Conservation (phyloP, 306 rosid species). For the Dryas octopetala region DNA sequence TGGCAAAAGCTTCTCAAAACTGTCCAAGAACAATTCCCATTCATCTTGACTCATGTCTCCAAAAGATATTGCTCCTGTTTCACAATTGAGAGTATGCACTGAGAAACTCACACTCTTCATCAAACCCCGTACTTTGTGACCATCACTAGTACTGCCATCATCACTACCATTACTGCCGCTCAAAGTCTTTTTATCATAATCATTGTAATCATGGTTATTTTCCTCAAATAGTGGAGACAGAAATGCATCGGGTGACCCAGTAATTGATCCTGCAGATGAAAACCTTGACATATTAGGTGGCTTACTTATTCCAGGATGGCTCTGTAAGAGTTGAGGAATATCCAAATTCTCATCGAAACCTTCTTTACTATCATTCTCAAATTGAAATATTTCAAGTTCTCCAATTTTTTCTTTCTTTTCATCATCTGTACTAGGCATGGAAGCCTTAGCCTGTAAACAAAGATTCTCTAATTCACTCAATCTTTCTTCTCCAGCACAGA, state of each 20-base stretch:
- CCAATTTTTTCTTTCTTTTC: slow-evolving; percentile 19
- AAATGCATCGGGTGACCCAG: slow-evolving; percentile 5
- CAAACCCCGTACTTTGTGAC: slow-evolving; percentile 11
- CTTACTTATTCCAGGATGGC: slow-evolving; percentile 18
- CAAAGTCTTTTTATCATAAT: neutral
- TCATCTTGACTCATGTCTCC: slow-evolving; percentile 60
- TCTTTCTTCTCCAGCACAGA: slow-evolving; percentile 45
- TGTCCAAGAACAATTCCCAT: slow-evolving; percentile 68
- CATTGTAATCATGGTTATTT: neutral
- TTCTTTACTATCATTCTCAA: slow-evolving; percentile 22
- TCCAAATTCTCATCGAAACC: slow-evolving; percentile 24
- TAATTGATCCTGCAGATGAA: slow-evolving; percentile 31
- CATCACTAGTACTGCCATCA: slow-evolving; percentile 1
- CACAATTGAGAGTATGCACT: slow-evolving; percentile 28
- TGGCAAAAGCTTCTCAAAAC: slow-evolving; percentile 51
- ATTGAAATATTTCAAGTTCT: slow-evolving; percentile 28
- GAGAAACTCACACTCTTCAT: slow-evolving; percentile 40
- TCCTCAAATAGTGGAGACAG: neutral
- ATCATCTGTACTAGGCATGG: slow-evolving; percentile 26
- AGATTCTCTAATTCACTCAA: slow-evolving; percentile 58
- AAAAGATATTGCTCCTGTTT: slow-evolving; percentile 49
- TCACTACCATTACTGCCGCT: neutral
- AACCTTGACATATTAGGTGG: slow-evolving; percentile 29
- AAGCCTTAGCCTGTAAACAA: slow-evolving; percentile 53
- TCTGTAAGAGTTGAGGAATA: slow-evolving; percentile 28